Evolutionary conservation across 2,329 filamentous ascomycete species (phyloP), one percentile per base, ranked within the genome.

Genomic region (Penicillium sp.): DNA sequence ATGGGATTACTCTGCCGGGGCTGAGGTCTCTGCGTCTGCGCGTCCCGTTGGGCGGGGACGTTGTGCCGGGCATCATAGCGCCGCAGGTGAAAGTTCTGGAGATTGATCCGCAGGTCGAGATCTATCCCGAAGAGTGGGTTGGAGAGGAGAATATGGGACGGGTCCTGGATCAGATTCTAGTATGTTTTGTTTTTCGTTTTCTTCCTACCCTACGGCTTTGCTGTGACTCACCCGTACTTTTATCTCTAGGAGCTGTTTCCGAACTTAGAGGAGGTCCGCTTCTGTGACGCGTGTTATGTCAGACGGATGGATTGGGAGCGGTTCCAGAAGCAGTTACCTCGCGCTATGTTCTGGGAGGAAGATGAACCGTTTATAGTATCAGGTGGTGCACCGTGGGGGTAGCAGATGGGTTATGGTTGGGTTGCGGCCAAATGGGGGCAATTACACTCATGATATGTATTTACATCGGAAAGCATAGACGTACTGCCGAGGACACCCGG

Each of bases 101-200:
- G 7, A 51, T 51, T 51, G 26, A 51, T 31, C 49, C 49, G 49
- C 26, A 51, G 19, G 19, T 26, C 29, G 48, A 51, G 48, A 5
- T 15, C 30, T 51, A 51, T 51, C 49, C 49, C 23, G 11, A 51
- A 15, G 49, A 51, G 11, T 17, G 21, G 26, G 26, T 51, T 31
- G 21, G 21, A 23, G 26, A 51, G 26, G 23, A 30, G 3, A 3
- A 30, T 31, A 51, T 51, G 49, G 49, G 5, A 3, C 7, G 30
- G 49, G 49, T 51, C 5, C 30, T 51, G 49, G 49, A 51, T 8
- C 49, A n/a, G 49, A 51, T 51, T 51, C 49, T 23, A 8, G 49
- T 51, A 17, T 13, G 49, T 51, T 26, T 26, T 6, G 2, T 4
- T 26, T 26, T 26, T 26, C 3, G 26, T 6, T 26, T 26, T 6